Conservation (phyloP, 2,329 filamentous ascomycete genomes). For the Calonectria leucothoes region DNA sequence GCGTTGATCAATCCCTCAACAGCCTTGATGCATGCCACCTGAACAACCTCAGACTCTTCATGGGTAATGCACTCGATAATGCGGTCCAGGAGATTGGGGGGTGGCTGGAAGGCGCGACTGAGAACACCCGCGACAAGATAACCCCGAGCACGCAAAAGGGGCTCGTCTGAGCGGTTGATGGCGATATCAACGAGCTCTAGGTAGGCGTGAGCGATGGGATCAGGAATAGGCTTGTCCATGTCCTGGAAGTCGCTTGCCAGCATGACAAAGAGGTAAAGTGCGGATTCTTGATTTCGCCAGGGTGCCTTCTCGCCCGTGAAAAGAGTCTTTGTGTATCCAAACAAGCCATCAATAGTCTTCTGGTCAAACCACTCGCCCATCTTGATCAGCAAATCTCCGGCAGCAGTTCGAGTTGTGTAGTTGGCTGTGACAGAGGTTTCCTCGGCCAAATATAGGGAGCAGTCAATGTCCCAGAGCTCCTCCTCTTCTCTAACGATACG, state of each 20-base stretch:
- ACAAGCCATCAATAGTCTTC: constrained; percentile 81
- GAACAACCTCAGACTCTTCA: constrained; percentile 88
- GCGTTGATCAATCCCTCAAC: constrained; percentile 75
- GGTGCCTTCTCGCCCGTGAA: constrained; percentile 67
- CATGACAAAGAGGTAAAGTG: constrained; percentile 87
- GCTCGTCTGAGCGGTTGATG: constrained; percentile 75
- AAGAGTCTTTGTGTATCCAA: constrained; percentile 79
- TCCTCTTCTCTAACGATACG: constrained; percentile 94
- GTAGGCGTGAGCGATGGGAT: constrained; percentile 78
- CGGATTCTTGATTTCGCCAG: constrained; percentile 79
- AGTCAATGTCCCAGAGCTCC: constrained; percentile 95
- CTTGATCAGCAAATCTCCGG: constrained; percentile 92
- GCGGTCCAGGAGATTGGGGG: constrained; percentile 74
- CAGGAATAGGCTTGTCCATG: constrained; percentile 75
- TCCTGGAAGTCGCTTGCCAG: constrained; percentile 87
- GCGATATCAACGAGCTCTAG: constrained; percentile 84
- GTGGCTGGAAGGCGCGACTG: constrained; percentile 74
- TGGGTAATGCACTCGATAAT: constrained; percentile 80
- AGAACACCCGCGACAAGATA: constrained; percentile 88
- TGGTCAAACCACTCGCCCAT: constrained; percentile 88
- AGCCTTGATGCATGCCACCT: constrained; percentile 90
- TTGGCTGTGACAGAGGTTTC: constrained; percentile 95
- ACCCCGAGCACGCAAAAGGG: constrained; percentile 86
- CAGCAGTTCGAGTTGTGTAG: constrained; percentile 93
- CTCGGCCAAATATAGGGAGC: constrained; percentile 94